Conservation (phyloP, 2,329 filamentous ascomycete species). For the Diaporthe velutina region DNA sequence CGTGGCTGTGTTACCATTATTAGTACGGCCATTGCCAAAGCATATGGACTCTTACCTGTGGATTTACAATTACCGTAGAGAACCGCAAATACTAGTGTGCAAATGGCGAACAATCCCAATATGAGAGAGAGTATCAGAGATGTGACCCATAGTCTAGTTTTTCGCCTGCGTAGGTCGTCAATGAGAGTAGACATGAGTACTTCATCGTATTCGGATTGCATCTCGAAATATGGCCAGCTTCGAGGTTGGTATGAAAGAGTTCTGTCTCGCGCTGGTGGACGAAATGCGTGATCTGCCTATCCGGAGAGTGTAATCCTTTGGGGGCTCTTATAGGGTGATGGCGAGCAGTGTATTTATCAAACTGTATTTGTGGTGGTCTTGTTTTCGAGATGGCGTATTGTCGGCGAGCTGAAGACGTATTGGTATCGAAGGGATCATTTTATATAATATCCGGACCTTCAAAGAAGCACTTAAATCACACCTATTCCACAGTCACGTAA, state of each 20-base stretch:
- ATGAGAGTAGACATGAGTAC: not conserved
- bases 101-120: not conserved
- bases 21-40: not conserved
- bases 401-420: not conserved
- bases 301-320: not conserved
- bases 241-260: no score
- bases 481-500: not conserved
- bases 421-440: not conserved
- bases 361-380: not conserved
- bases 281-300: not conserved
- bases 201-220: not conserved
- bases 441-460: not conserved
- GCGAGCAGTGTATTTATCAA: not conserved
- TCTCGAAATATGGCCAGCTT: not conserved
- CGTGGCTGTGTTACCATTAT: not conserved
- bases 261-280: not conserved
- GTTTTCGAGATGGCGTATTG: not conserved
- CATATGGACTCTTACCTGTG: no score
- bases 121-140: not conserved
- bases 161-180: not conserved
- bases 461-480: not conserved
- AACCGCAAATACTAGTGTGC: not conserved
- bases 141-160: not conserved
- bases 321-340: not conserved
- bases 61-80: conserved; percentile 22